phyloP scores from a whole-genome alignment of 225 moss, liverwort and hornwort species.

The Polytrichum formosum region DNA sequence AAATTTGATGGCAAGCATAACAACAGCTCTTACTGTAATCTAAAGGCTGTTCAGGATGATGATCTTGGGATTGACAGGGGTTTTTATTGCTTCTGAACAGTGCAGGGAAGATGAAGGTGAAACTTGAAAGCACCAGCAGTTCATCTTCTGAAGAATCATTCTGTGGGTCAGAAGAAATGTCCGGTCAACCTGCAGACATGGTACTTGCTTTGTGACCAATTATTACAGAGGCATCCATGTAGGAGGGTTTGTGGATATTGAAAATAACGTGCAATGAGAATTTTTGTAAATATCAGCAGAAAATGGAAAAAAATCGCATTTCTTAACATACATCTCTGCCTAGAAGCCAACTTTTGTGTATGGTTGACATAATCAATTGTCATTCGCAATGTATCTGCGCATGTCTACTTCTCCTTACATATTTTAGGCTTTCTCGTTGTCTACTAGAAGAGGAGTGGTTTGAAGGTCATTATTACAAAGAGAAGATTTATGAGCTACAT shows the following conservation, averaged over 20 bases:
- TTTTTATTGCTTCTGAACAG: constrained; percentile 1
- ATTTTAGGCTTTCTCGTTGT: background rate
- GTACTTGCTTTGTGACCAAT: background rate
- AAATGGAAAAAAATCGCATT: too few species aligned
- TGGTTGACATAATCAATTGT: too few species aligned
- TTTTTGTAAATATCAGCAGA: background rate
- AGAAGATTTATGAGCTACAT: background rate
- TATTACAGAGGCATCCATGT: background rate
- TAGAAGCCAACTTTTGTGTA: too few species aligned
- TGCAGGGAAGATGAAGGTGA: background rate
- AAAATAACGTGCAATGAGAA: background rate
- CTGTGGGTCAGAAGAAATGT: constrained; percentile 2
- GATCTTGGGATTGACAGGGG: background rate
- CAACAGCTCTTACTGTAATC: background rate
- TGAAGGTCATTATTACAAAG: background rate
- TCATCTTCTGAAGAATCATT: background rate
- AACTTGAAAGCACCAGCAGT: constrained; percentile 5
- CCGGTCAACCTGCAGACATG: background rate
- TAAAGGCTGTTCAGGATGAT: too few species aligned
- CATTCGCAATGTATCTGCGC: too few species aligned
- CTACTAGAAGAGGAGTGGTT: background rate
- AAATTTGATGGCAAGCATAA: background rate
- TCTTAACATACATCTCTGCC: too few species aligned
- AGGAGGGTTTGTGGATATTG: background rate
- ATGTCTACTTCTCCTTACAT: too few species aligned